Conservation (phyloP, 768 basidiomycete genomes). For the Russula virescens region DNA sequence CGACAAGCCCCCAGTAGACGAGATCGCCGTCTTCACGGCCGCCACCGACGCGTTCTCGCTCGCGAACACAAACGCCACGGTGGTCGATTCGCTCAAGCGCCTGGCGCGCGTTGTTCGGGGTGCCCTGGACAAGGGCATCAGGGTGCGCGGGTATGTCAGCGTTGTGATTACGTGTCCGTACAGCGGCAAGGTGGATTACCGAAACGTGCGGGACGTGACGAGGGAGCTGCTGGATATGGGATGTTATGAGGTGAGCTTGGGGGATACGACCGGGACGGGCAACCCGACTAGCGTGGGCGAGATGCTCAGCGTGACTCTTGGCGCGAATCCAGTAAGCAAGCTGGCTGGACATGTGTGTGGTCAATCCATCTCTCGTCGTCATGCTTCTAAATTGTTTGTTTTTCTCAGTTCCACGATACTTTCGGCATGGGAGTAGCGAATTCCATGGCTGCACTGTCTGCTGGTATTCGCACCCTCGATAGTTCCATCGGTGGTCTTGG, state of each 20-base stretch:
- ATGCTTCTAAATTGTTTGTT: background rate
- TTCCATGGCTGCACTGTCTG: constrained; percentile 59
- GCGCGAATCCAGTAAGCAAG: constrained; percentile 50
- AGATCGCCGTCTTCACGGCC: constrained; percentile 85
- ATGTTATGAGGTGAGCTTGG: constrained; percentile 88
- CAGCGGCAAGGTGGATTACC: constrained; percentile 66
- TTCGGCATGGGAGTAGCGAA: constrained; percentile 80
- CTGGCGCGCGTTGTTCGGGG: constrained; percentile 55
- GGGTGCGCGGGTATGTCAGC: constrained; percentile 82
- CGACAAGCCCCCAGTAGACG: constrained; percentile 56
- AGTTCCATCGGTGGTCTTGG: constrained; percentile 85
- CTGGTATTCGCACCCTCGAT: constrained; percentile 79
- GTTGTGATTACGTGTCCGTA: constrained; percentile 83
- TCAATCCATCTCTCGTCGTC: background rate
- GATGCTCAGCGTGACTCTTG: constrained; percentile 68
- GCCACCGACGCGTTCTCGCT: constrained; percentile 82
- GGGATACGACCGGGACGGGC: constrained; percentile 88
- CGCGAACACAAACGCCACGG: constrained; percentile 78
- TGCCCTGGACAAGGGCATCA: constrained; percentile 56
- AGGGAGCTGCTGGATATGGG: constrained; percentile 79
- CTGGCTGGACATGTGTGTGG: constrained; percentile 45
- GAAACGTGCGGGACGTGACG: constrained; percentile 61
- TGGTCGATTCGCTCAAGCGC: constrained; percentile 61
- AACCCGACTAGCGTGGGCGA: constrained; percentile 60
- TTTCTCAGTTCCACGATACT: constrained; percentile 78